Conservation (phyloP, 306 rosid species). For the Malus orientalis region DNA sequence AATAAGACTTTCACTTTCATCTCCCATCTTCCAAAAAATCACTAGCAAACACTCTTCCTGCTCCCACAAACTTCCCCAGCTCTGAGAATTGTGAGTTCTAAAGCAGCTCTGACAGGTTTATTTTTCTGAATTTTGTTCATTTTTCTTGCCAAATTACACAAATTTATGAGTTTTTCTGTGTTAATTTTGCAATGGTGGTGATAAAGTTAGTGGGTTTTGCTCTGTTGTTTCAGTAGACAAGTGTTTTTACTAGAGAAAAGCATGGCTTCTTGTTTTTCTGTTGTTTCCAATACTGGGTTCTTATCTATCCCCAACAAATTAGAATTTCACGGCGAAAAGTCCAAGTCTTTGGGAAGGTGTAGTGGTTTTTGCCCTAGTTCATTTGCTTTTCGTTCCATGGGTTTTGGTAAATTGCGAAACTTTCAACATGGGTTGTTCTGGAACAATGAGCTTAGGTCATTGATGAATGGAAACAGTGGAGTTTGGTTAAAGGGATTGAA, state of each 20-base stretch:
- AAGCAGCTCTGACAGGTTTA: not conserved
- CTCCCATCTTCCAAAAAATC: not conserved
- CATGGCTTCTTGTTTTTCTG: conserved; percentile 73
- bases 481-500: conserved; percentile 27
- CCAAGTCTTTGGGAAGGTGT: conserved; percentile 35
- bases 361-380: conserved; percentile 34
- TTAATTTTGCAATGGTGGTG: conserved; percentile 11
- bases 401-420: conserved; percentile 25
- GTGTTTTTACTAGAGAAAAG: conserved; percentile 2
- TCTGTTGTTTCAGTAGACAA: conserved; percentile 14
- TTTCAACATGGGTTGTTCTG: conserved; percentile 29
- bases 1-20: not conserved
- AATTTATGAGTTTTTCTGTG: not conserved
- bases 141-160: not conserved
- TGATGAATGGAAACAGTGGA: conserved; percentile 22
- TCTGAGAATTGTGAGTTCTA: not conserved
- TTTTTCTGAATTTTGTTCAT: not conserved
- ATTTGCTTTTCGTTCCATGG: conserved; percentile 23
- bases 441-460: conserved; percentile 24
- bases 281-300: conserved; percentile 45
- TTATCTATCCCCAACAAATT: conserved; percentile 18
- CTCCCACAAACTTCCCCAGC: not conserved
- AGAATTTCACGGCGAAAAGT: conserved; percentile 21
- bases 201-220: conserved; percentile 5
- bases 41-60: not conserved